Evolutionary conservation across 208 protist species (phyloP), one percentile per base, ranked within the genome.

Genomic region (Acanthamoeba culbertsoni): DNA sequence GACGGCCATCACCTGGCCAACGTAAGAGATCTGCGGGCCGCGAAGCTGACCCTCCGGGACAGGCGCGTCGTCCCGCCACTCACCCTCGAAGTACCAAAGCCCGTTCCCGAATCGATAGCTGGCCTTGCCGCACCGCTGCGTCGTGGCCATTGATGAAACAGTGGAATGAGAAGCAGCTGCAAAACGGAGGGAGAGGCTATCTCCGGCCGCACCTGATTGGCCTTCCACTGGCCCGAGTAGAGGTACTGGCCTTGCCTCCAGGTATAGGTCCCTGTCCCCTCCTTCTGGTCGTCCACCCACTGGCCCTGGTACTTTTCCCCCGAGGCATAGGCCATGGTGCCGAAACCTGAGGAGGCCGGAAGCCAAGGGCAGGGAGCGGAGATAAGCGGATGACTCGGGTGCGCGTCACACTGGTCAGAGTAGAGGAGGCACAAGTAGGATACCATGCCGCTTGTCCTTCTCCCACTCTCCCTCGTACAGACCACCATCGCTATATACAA

Each of bases 281-380:
- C 53, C 35, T 90, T 90, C n/a, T 26, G 45, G 55, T 90, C 82
- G 7, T 90, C 82, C 23, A 68, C 53, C 82, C 82, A 90, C 55
- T 90, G 82, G 0, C 82, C 82, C 37, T 90, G 82, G 23, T 90
- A 90, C 51, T 90, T 90, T 53, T 90, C 82, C 26, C 82, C 82
- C 23, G 82, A 48, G 18, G 46, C 82, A 53, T 90, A 90, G 18
- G 35, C 31, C 82, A 90, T 59, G 35, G 53, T 90, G 4, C 82
- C 82, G 26, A 48, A 90, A 16, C 73, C 73, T 84, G 23, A n/a
- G 16, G 23, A 59, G 51, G 23, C 23, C 51, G 23, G 51, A 59
- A 59, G 23, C 23, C 16, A n/a, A 14, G 23, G 51, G 14, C 14
- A 14, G 14, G 23, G 16, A 59, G 23, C 14, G 14, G 51, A 59